Evolutionary conservation across 768 basidiomycete genomes (phyloP), one percentile per base, ranked within the genome.

Genomic region (Rhizopogon roseolus): DNA sequence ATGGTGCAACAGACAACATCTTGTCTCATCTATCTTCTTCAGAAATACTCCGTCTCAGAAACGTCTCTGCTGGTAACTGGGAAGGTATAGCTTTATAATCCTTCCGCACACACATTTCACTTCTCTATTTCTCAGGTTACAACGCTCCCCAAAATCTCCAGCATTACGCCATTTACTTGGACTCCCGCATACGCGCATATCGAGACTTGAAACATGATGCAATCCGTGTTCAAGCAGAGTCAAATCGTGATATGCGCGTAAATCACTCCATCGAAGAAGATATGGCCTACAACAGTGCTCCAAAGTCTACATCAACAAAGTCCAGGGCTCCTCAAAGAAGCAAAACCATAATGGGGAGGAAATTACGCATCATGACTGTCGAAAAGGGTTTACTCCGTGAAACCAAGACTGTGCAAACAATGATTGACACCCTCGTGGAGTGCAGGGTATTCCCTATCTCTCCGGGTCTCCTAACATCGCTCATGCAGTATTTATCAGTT

Each of bases 381-480:
- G 97, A 99, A 69, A 98, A 98, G 68, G 97, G 97, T 3, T 70
- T 98, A 41, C 70, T 99, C 46, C 79, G 94, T 56, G 97, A 99
- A 71, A 96, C 93, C 2, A 90, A 85, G 69, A 81, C 84, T 27
- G 93, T 98, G 1, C 95, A 98, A 71, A 79, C 76, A 61, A 87
- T 93, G 84, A 86, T 98, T 62, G 93, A 96, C 66, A 67, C 88
- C 1, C 73, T 98, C 58, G 81, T 94, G 32, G 90, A 92, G 66
- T 93, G 93, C 68, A 80, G 89, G 67, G 93, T 95, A 66, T 62
- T 91, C 76, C 49, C 39, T 46, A 22, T 54, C 38, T 29, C 29
- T 1, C 17, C 43, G 25, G 45, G 41, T 36, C 27, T 43, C 3
- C 58, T 41, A 48, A 16, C 38, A 3, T 48, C 19, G 14, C 25